Base-by-base conservation (phyloP, 2,329 filamentous ascomycete species). In the Thelonectria rubi region DNA sequence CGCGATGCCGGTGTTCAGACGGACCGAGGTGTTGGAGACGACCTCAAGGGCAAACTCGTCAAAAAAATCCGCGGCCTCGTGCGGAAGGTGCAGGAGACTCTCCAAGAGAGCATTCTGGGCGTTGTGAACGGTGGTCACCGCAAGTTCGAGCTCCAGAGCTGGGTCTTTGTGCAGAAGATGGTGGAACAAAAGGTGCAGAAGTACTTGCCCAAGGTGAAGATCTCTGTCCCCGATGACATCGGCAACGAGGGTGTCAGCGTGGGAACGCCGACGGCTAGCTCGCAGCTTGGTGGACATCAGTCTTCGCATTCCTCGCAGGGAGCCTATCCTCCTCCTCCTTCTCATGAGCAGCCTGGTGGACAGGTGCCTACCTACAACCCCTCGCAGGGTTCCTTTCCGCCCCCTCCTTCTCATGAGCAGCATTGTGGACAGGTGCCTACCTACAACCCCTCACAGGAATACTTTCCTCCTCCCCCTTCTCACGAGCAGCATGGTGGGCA, bases 71-170 rank as follows among this genome's bases (percentile, higher is more conserved):
- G 80, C 17, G 75, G 69, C 2, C 72, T 82, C 3, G 74, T 81
- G 5, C 76, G 75, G 17, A 82, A 81, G 67, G 78, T 82, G 4
- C 80, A 82, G 67, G 79, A 81, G 67, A 80, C 75, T 9, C 68
- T 82, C 15, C 79, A 80, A 1, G 76, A 80, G 71, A 77, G 77
- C 55, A 80, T 82, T 40, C 64, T 82, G 6, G 77, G 74, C 0
- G 73, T 81, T 1, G 80, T 82, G 18, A 82, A 80, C 57, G 80
- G 80, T 7, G 80, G 80, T 0, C 80, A 82, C 51, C 79, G 80
- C 70, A 81, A 79, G 72, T 80, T 82, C 55, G 80, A 82, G 74
- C 73, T 73, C 17, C 69, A 79, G 65, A 81, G 78, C 61, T 82
- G 80, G 80, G 67, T 80, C 7, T 81, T 81, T 65, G 80, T 82